Base-by-base conservation (phyloP, 1,284 basidiomycete species). In the Puccinia novopanici region DNA sequence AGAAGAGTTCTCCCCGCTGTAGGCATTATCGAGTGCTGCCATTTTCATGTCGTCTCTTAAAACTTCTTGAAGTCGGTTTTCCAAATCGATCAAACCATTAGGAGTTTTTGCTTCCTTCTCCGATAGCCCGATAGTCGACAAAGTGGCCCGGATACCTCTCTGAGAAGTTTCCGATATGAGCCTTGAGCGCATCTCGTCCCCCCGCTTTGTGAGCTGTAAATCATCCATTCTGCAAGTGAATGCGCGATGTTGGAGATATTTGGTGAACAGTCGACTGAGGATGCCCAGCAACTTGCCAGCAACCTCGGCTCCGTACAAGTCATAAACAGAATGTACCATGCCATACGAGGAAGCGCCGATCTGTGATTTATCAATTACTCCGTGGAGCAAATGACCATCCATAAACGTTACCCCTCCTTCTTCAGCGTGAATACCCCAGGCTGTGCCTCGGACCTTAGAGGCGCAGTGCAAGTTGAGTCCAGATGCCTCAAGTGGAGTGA, bases 161-260 rank as follows among this genome's bases (percentile, higher is more conserved):
- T 90, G 89, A 81, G 89, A 88, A 22, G 91, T 92, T 24, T 89
- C 88, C 57, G 89, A 87, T 19, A 99, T 87, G 68, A 98, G 89
- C 72, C 90, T 88, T 77, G 89, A 88, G 81, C 97, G 89, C 81
- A 88, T 88, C 48, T 87, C 86, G 86, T 99, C 92, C 42, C 95
- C 96, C 81, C 91, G 90, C 0, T 89, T 89, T 30, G 94, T 98
- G 55, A 99, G 89, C 75, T 93, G 91, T 71, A 99, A 88, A 87
- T 99, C 97, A 87, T 99, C 97, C 94, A 99, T 98, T 61, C 97
- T 91, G 87, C 97, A 99, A 2, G 96, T 95, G 87, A 99, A 99
- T 0, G 94, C 97, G 54, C 95, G 92, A 85, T 95, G 93, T 85
- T 99, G 96, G 70, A 99, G 88, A 87, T 93, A 98, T 86, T 98